Evolutionary conservation across 176 grass and related monocot genomes (phyloP), one percentile per base, ranked within the genome.

Genomic region (Tillandsia leiboldiana): DNA sequence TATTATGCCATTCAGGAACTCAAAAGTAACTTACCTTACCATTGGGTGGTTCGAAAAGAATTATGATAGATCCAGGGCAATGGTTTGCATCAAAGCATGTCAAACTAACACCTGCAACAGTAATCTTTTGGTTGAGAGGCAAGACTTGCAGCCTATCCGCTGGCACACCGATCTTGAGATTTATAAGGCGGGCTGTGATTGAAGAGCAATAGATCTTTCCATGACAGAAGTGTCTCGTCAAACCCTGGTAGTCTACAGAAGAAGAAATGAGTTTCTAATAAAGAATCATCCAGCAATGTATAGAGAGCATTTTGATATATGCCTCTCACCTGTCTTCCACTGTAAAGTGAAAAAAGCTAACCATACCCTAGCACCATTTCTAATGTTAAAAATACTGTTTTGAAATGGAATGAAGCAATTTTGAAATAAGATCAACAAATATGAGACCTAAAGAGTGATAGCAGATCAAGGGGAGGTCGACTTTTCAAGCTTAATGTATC

Each of bases 81-180:
- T 96, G 89, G 50, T 96, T 96, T 61, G 93, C 93, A 83, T 96
- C 93, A 56, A 96, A 87, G 75, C 81, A 96, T 83, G 73, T 92
- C 76, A 96, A 83, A 74, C 64, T 79, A 69, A 96, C 51, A 72
- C 93, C 93, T 51, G 76, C 52, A 9, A 96, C 64, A 73, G 54
- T 79, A 70, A 87, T 79, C 65, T 78, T 92, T 90, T 89, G 57
- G 65, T 96, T 96, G 1, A 96, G 76, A 72, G 93, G 81, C 74
- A 96, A 83, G 65, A 96, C 81, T 67, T 89, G 83, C 72, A 96
- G 72, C 59, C 70, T 87, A 50, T 92, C 88, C 93, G 83, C 84
- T 71, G 89, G 62, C 33, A 96, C 78, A 53, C 93, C 93, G 79
- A 96, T 90, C 75, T 96, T 96, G 76, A 89, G 75, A 66, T 87